Base-by-base conservation (phyloP, 306 rosid genomes). In the Gastrolobium villosum region DNA sequence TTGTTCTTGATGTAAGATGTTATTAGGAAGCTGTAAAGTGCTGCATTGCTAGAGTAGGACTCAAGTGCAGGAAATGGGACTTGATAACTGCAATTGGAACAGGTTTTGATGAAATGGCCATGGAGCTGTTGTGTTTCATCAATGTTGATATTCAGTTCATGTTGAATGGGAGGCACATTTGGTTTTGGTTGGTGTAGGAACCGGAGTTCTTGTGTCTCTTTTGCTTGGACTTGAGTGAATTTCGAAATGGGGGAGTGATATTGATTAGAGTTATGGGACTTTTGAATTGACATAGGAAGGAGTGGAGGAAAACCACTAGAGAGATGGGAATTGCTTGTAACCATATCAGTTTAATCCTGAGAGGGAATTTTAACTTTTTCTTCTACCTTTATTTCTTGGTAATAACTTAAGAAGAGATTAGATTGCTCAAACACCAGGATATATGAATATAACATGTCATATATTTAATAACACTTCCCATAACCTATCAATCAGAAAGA, bases 101-200 rank as follows among this genome's bases (percentile, higher is more conserved):
- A 81, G 72, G 88, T 86, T 82, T 89, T 89, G 78, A 91, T 81
- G 79, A 89, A 73, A 79, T 74, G 89, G 74, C 88, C 86, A 72
- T 89, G 92, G 79, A 91, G 64, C 72, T 87, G 94, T 34, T 83
- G 80, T 74, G 94, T 86, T 57, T 84, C 87, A 62, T 79, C 67
- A 10, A 89, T 49, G 65, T 65, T 68, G 57, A 72, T 72, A 10
- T 72, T 76, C 11, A 2, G 79, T 41, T 72, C 76, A 30, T 81
- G 60, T 28, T 49, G 66, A 4, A 40, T 62, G 45, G 69, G 15
- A 49, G 62, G 35, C 46, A 13, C 37, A 39, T 46, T 70, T 40
- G 69, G 71, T 45, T 78, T 70, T 46, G 78, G 70, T 43, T 69
- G 70, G 70, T 39, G 52, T 28, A 2, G 64, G 54, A 73, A 34